Base-by-base conservation (phyloP, 1,284 basidiomycete genomes). In the Malassezia globosa region DNA sequence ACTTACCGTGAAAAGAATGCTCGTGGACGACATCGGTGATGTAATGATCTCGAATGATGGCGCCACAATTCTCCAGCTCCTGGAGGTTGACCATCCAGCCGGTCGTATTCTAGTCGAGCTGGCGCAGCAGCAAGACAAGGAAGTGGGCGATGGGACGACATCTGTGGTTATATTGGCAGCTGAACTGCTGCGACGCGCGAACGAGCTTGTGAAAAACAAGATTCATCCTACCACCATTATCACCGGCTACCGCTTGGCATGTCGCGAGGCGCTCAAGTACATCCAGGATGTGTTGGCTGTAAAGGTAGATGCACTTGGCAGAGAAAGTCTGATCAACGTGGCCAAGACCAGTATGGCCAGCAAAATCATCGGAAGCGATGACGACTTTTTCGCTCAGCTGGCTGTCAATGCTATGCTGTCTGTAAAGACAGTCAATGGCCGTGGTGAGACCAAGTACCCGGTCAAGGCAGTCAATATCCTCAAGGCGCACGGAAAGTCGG, bases 11-110 rank as follows among this genome's bases (percentile, higher is more conserved):
- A 5, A 19, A 39, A 55, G 42, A 48, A 72, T 97, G 90, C 79
- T 96, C 42, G 92, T 97, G 23, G 92, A 97, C 74, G 94, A 96
- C 75, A 92, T 97, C 64, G 94, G 94, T 63, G 94, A 99, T 78
- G 90, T 99, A 37, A 97, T 92, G 33, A 97, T 99, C 73, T 95
- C 92, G 49, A 99, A 99, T 75, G 94, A 97, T 75, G 94, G 94
- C 42, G 94, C 94, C 21, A 97, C 94, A 25, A 99, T 99, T 63
- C 81, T 97, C 36, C 83, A 86, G 27, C 79, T 97, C 19, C 77
- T 96, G 37, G 82, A 87, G 36, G 89, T 95, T 43, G 70, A 90
- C 61, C 88, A 95, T 71, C 89, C 92, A 36, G 88, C 92, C 5
- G 89, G 76, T 26, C 82, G 87, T 55, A 92, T 97, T 56, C 87